A percentile compares a stretch with the other conserved stretches of the same genome.
Conservation (phyloP, 352 stramenopile genomes). For the Phytophthora megakarya region DNA sequence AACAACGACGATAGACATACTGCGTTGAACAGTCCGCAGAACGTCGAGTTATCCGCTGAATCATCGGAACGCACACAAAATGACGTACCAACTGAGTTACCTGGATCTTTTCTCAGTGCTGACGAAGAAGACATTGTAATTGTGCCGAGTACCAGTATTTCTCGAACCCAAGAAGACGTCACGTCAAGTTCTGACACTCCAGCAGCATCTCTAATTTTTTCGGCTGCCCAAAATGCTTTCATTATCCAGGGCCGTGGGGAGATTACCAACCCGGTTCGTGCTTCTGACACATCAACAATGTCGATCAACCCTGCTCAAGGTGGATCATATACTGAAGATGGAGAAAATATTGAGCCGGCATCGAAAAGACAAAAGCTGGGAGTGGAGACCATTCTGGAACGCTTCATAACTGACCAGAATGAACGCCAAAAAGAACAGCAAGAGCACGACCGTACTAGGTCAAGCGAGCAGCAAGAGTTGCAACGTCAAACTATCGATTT, state of each 20-base stretch:
- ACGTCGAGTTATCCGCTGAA: not conserved
- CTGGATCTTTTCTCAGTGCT: not conserved
- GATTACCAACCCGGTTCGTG: not conserved
- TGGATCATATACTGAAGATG: not conserved
- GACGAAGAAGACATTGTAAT: not conserved
- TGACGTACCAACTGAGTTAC: not conserved
- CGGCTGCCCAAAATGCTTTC: not conserved
- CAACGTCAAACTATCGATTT: constrained; percentile 29
- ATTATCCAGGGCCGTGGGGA: too few species aligned
- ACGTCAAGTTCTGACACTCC: not conserved
- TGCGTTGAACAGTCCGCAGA: not conserved
- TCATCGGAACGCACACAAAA: not conserved
- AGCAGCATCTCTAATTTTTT: not conserved
- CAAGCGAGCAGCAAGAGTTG: constrained; percentile 24
- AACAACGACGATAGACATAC: not conserved
- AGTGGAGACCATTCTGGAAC: constrained; percentile 23
- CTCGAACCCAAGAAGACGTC: not conserved
- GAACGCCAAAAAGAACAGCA: constrained; percentile 17
- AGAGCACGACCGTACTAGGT: constrained; percentile 9
- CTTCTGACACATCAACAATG: not conserved
- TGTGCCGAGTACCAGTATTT: not conserved
- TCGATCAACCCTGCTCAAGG: not conserved
- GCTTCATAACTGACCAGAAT: constrained; percentile 25
- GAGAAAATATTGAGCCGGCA: not conserved
- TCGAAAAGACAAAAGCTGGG: constrained; percentile 25